Percentiles rank a stretch among this genome's conserved stretches.
These are phyloP conservation scores for Suillus spraguei DNA, from an alignment of 768 basidiomycete species.

Conservation along the genomic window DNA sequence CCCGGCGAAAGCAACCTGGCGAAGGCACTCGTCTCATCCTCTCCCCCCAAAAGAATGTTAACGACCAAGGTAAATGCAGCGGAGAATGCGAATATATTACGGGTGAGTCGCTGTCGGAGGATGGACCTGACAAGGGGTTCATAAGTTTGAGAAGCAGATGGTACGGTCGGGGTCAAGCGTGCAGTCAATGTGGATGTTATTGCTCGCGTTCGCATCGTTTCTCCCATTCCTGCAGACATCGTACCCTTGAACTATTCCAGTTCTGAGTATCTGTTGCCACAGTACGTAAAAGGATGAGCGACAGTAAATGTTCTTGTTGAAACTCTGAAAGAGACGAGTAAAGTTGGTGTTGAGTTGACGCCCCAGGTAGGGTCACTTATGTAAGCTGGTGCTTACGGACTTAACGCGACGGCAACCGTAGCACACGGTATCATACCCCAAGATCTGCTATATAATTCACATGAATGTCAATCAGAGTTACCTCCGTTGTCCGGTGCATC, in stretches of 20 bases:
- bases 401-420: no score
- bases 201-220: conserved; percentile 40
- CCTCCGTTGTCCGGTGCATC: neutral
- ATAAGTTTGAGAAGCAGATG: conserved; percentile 58
- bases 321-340: neutral
- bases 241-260: neutral
- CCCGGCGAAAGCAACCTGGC: conserved; percentile 43
- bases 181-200: conserved; percentile 32
- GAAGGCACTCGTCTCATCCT: conserved; percentile 25
- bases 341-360: neutral
- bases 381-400: no score
- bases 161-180: conserved; percentile 57
- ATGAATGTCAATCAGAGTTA: neutral
- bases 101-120: conserved; percentile 60
- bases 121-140: conserved; percentile 67
- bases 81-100: conserved; percentile 55
- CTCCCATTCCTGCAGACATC: conserved; percentile 8
- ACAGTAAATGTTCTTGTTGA: conserved; percentile 4
- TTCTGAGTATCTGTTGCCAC: neutral
- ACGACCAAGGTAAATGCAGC: conserved; percentile 48
- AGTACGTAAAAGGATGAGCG: neutral
- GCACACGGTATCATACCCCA: no score
- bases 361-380: no score
- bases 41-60: conserved; percentile 34
- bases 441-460: no score